Evolutionary conservation across 2,329 filamentous ascomycete species (phyloP).

Genomic region (Calonectria multiphialidica): DNA sequence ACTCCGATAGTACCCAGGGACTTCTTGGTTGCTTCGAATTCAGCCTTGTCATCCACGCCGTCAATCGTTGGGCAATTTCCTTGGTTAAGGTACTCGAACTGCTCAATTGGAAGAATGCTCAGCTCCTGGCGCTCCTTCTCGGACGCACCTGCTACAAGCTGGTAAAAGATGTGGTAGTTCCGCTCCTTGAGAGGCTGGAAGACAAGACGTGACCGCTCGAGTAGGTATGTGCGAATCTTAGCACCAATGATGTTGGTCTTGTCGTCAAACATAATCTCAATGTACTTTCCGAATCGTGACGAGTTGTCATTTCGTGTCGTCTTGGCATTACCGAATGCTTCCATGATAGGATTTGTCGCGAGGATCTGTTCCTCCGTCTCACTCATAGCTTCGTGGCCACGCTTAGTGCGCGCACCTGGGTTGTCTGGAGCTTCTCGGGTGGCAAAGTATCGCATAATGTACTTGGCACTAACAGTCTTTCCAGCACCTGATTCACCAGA

Average conservation of each 20-base stretch:
- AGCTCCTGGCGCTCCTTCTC: constrained; percentile 86
- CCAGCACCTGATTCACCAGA: constrained; percentile 98
- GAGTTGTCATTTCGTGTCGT: constrained; percentile 99
- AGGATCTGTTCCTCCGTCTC: constrained; percentile 99
- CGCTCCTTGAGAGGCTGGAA: constrained; percentile 98
- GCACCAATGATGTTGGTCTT: constrained; percentile 97
- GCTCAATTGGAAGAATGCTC: constrained; percentile 82
- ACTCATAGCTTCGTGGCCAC: constrained; percentile 86
- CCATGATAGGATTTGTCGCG: constrained; percentile 99
- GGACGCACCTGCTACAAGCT: constrained; percentile 91
- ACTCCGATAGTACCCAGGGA: constrained; percentile 93
- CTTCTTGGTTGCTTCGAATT: constrained; percentile 89
- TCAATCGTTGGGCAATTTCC: constrained; percentile 92
- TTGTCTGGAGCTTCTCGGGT: constrained; percentile 95
- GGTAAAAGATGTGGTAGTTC: constrained; percentile 99
- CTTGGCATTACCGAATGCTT: constrained; percentile 99
- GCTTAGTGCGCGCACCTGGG: constrained; percentile 80
- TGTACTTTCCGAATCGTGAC: constrained; percentile 98
- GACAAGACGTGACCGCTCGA: constrained; percentile 94
- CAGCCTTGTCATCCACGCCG: constrained; percentile 94
- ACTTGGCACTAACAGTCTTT: constrained; percentile 99
- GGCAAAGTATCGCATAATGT: constrained; percentile 99
- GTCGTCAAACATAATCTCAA: constrained; percentile 99
- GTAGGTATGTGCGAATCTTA: constrained; percentile 94
- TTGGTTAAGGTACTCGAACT: constrained; percentile 97